A percentile compares a stretch with the other conserved stretches of the same genome.
Conservation (phyloP, 2,329 filamentous ascomycete genomes). For the Ophidiomyces ophidiicola region DNA sequence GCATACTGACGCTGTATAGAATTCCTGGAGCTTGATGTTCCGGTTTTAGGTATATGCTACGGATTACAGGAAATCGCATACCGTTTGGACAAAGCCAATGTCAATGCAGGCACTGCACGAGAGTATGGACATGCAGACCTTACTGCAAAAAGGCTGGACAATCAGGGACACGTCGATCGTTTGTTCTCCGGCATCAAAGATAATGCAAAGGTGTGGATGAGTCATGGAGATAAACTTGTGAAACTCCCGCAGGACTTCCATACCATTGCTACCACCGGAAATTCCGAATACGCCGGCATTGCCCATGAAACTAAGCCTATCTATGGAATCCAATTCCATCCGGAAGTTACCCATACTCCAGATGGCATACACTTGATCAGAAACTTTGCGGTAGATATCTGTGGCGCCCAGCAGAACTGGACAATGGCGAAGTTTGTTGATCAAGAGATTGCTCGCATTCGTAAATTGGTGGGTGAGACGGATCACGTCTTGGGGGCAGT, state of each 20-base stretch:
- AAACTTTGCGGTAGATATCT: slow-evolving; percentile 80
- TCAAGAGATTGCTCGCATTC: slow-evolving; percentile 68
- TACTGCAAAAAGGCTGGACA: slow-evolving; percentile 43
- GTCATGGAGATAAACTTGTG: slow-evolving; percentile 74
- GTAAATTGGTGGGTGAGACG: slow-evolving; percentile 64
- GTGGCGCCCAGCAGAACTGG: slow-evolving; percentile 65
- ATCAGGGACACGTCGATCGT: slow-evolving; percentile 48
- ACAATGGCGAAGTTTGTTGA: slow-evolving; percentile 73
- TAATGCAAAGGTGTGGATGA: slow-evolving; percentile 68
- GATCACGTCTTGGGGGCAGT: slow-evolving; percentile 73
- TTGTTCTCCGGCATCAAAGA: slow-evolving; percentile 68
- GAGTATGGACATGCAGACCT: slow-evolving; percentile 63
- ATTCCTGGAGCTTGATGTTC: slow-evolving; percentile 62
- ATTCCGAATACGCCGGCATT: slow-evolving; percentile 66
- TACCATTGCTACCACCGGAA: slow-evolving; percentile 60
- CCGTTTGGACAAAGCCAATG: slow-evolving; percentile 52
- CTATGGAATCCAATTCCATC: slow-evolving; percentile 81
- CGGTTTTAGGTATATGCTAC: slow-evolving; percentile 50
- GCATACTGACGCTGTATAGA: background rate
- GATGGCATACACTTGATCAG: slow-evolving; percentile 57
- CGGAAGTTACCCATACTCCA: slow-evolving; percentile 61
- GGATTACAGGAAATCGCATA: slow-evolving; percentile 61
- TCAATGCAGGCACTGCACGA: slow-evolving; percentile 52
- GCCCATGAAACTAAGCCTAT: slow-evolving; percentile 48
- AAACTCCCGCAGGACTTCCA: slow-evolving; percentile 60